Evolutionary conservation across 176 grass and related monocot genomes (phyloP).

Genomic region (Chrysopogon serrulatus): DNA sequence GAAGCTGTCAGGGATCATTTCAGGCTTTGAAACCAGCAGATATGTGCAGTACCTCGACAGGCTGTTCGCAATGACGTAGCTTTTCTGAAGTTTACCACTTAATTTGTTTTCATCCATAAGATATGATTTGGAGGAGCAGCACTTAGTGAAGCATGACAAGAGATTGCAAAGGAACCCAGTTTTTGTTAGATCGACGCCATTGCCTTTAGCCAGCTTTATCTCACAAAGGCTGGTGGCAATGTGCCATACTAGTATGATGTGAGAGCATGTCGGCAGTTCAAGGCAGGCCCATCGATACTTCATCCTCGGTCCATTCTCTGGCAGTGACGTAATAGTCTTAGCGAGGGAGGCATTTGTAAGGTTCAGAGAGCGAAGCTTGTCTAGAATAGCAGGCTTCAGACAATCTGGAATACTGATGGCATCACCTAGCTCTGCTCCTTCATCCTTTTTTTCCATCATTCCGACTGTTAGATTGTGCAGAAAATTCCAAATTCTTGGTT

Average conservation of each 20-base stretch:
- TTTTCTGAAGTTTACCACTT: neutral
- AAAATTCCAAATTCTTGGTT: neutral
- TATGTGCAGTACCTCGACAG: constrained; percentile 56
- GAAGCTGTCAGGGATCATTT: constrained; percentile 28
- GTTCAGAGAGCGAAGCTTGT: neutral
- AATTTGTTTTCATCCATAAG: neutral
- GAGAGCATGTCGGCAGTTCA: neutral
- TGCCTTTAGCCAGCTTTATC: neutral
- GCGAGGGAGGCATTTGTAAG: too few species aligned
- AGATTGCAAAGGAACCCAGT: neutral
- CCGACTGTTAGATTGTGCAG: neutral
- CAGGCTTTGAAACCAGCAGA: constrained; percentile 25
- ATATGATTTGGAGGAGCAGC: neutral
- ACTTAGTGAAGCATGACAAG: neutral
- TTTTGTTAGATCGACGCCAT: neutral
- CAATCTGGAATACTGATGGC: too few species aligned
- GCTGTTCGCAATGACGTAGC: constrained; percentile 16
- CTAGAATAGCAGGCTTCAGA: neutral
- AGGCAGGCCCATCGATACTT: neutral
- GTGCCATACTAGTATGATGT: constrained; percentile 11
- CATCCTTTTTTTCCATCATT: too few species aligned
- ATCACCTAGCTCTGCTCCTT: too few species aligned
- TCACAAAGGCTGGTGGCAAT: too few species aligned
- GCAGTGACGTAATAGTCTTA: neutral
- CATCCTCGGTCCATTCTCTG: neutral